Evolutionary conservation across 306 rosid genomes (phyloP), one percentile per base, ranked within the genome.

Genomic region (Lupinus albus): DNA sequence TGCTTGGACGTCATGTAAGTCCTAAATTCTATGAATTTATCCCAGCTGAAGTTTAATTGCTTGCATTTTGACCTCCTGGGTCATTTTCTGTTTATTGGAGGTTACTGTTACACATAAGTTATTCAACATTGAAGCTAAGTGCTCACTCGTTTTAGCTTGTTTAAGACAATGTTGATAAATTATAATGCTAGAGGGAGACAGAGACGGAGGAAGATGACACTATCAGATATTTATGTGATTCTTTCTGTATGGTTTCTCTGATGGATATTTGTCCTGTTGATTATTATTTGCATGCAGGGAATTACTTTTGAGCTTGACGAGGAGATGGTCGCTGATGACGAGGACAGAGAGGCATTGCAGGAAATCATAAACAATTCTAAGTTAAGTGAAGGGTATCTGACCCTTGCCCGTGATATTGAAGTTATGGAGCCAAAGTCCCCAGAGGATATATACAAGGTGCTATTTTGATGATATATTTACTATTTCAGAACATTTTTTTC

Each of bases 351-450:
- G 50, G 58, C 28, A 36, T 45, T 84, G 79, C 99, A 94, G 75
- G 99, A 94, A 1, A 85, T 94, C 36, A 81, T 94, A 71, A 94
- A 94, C 74, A 94, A 91, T 61, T 44, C 84, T 21, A 94, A 85
- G 72, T 64, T 94, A 79, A 94, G 86, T 81, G 99, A 91, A 85
- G 99, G 97, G 35, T 94, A 86, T 87, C 87, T 94, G 45, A 78
- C 94, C 64, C 99, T 94, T 76, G 99, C 99, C 65, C 99, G 96
- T 72, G 99, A 94, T 81, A 91, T 94, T 78, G 97, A 94, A 79
- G 99, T 94, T 61, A 94, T 80, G 96, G 99, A 94, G 80, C 79
- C 99, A 38, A 94, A 94, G 87, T 88, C 99, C 58, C 99, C 97
- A 1, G 99, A 94, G 71, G 99, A 94, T 66, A 88, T 94, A 64